A percentile compares a stretch with the other conserved stretches of the same genome.
Evolutionary conservation across 352 stramenopile species (phyloP).

Genomic region (Pythium aristosporum): DNA sequence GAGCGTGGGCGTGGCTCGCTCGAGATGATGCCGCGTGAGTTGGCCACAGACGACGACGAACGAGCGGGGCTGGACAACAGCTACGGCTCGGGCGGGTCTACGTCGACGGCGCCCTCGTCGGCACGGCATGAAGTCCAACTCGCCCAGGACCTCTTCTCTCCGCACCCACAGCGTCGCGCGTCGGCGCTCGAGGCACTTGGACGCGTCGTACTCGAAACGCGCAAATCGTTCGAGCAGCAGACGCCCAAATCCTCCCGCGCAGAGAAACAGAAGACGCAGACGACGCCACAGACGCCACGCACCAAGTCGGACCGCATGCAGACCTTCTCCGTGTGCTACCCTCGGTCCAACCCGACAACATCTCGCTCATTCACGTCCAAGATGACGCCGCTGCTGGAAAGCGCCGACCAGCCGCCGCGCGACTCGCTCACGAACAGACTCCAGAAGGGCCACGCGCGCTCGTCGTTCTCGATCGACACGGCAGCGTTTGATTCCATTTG

Average conservation of each 20-base stretch:
- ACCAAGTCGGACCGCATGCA: conserved; percentile 30
- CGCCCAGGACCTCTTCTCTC: conserved; percentile 63
- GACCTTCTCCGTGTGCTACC: conserved; percentile 21
- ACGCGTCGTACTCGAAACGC: conserved; percentile 35
- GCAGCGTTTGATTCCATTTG: conserved; percentile 55
- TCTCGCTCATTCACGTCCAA: not conserved
- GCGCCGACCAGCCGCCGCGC: not conserved
- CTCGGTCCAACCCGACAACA: conserved; percentile 19
- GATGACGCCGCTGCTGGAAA: conserved; percentile 11
- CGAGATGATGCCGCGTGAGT: conserved; percentile 9
- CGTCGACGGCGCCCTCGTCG: conserved; percentile 30
- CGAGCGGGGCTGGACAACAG: conserved; percentile 16
- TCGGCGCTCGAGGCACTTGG: conserved; percentile 52
- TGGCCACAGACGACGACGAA: not conserved
- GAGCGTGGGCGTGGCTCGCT: not conserved
- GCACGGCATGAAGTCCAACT: conserved; percentile 43
- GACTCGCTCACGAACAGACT: conserved; percentile 5
- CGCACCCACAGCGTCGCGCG: conserved; percentile 44
- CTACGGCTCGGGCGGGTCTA: conserved; percentile 30
- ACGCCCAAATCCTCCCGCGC: conserved; percentile 22
- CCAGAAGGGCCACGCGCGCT: not conserved
- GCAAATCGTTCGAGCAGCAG: conserved; percentile 21
- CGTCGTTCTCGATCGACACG: conserved; percentile 11
- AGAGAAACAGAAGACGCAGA: not conserved
- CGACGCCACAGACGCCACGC: not conserved